Conservation (phyloP, 139 green algal genomes). For the Chlorella sorokiniana region DNA sequence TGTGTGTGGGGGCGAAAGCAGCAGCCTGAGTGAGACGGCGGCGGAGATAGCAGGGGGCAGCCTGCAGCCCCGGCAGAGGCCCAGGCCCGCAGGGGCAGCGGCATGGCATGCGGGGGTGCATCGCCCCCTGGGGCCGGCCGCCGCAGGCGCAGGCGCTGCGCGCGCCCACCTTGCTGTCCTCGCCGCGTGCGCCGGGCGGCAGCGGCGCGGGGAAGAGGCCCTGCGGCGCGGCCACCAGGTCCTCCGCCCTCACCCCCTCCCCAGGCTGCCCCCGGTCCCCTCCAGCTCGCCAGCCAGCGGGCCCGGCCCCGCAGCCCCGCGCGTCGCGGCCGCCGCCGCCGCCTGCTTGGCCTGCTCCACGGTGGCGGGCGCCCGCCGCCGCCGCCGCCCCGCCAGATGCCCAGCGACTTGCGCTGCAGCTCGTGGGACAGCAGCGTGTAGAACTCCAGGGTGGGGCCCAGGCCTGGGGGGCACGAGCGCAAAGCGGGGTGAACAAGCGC, state of each 20-base stretch:
- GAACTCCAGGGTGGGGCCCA: conserved; percentile 98
- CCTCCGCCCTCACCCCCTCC: conserved; percentile 2
- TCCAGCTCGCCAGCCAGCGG: conserved; percentile 25
- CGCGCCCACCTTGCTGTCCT: conserved; percentile 14
- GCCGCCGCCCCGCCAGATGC: conserved; percentile 86
- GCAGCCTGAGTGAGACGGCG: not conserved
- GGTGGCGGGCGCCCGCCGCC: conserved; percentile 11
- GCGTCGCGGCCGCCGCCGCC: conserved; percentile 3
- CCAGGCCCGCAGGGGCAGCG: no score
- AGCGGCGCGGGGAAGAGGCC: conserved; percentile 91
- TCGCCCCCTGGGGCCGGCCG: no score
- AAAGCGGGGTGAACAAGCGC: no score
- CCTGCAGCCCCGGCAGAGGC: no score
- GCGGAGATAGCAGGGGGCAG: no score
- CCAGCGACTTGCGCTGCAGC: conserved; percentile 77
- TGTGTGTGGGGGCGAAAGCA: not conserved
- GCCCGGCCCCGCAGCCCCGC: not conserved
- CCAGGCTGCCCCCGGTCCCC: not conserved
- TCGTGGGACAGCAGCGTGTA: conserved; percentile 95
- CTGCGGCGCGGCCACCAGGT: conserved; percentile 76
- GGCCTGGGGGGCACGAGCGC: conserved; percentile 51
- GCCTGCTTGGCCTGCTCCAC: conserved; percentile 25
- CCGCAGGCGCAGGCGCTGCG: no score
- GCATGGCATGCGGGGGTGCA: no score
- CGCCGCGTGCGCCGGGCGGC: conserved; percentile 27